These are phyloP conservation scores for Amyloporia xantha DNA, from an alignment of 768 basidiomycete species.

Conservation along the genomic window DNA sequence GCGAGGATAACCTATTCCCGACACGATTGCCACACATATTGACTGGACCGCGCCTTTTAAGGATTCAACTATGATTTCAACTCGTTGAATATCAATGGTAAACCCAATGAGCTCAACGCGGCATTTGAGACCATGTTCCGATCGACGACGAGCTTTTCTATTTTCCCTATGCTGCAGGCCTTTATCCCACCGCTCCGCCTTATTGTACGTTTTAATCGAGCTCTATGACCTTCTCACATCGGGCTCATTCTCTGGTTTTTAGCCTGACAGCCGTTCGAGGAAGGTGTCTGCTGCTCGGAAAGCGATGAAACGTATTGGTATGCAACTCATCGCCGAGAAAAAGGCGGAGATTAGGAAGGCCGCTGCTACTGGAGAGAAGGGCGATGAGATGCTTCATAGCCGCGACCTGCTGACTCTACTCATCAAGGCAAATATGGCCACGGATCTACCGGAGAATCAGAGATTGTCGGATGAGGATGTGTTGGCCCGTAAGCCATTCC, in stretches of 20 bases:
- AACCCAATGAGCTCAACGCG: conserved; percentile 25
- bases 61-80: conserved; percentile 32
- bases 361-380: conserved; percentile 17
- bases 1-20: too few relatives aligned
- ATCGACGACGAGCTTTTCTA: conserved; percentile 1
- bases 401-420: conserved; percentile 58
- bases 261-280: conserved; percentile 4
- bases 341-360: conserved; percentile 26
- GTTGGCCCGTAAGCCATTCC: conserved; percentile 36
- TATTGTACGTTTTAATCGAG: conserved; percentile 7
- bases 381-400: conserved; percentile 21
- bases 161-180: conserved; percentile 9
- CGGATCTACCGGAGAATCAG: conserved; percentile 48
- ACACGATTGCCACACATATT: not conserved
- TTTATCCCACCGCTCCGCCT: conserved; percentile 19
- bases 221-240: too few relatives aligned
- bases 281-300: conserved; percentile 8
- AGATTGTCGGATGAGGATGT: conserved; percentile 58
- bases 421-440: conserved; percentile 57
- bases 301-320: conserved; percentile 23
- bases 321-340: conserved; percentile 24
- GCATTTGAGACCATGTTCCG: conserved; percentile 25
- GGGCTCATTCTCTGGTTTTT: not conserved
- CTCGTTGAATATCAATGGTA: conserved; percentile 21
- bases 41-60: too few relatives aligned